Percentiles rank a stretch among this genome's conserved stretches.
Evolutionary conservation across 2,329 filamentous ascomycete species (phyloP).

Genomic region (Talaromyces albobiverticillius): DNA sequence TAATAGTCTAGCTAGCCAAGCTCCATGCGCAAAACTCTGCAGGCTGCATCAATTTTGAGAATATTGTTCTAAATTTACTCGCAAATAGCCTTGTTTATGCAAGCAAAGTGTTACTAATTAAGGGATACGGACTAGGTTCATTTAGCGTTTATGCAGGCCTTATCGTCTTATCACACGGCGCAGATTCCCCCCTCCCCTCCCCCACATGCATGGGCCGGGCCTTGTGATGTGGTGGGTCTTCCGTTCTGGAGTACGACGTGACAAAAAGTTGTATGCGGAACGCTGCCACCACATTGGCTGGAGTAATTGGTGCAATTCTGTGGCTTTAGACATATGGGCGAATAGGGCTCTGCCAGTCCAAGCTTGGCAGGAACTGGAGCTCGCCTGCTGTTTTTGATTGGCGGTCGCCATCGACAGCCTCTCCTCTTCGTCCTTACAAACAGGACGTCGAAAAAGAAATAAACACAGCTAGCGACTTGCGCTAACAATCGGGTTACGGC

Average conservation of each 20-base stretch:
- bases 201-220: constrained; percentile 10
- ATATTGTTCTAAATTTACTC: neutral
- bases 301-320: no score
- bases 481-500: neutral
- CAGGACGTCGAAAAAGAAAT: neutral
- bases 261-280: neutral
- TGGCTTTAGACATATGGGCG: neutral
- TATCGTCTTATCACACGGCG: constrained; percentile 8
- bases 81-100: neutral
- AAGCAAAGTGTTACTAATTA: constrained; percentile 11
- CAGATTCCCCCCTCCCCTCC: constrained; percentile 1
- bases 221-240: constrained; percentile 13
- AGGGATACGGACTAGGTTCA: neutral
- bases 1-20: neutral
- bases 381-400: neutral
- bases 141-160: constrained; percentile 8
- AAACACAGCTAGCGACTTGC: neutral
- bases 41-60: neutral
- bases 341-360: neutral
- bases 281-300: neutral
- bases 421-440: neutral
- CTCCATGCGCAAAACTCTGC: no score
- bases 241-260: constrained; percentile 3
- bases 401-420: neutral
- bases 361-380: constrained; percentile 8